These are phyloP conservation scores for Aspergillus cavernicola DNA, from an alignment of 495 filamentous ascomycete species.

Conservation along the genomic window DNA sequence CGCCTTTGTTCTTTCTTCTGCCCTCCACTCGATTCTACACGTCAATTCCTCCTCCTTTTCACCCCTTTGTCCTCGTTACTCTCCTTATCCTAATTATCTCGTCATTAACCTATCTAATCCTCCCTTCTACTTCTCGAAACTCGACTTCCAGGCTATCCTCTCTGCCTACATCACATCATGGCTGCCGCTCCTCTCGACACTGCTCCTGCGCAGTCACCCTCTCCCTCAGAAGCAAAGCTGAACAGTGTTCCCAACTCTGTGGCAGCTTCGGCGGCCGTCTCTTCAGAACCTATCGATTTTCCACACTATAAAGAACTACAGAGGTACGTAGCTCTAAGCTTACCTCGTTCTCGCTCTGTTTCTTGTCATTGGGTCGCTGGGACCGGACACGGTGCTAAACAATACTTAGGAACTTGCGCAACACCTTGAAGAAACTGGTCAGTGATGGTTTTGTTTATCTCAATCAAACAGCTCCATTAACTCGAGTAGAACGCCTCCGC, in stretches of 20 bases:
- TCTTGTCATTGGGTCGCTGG: not conserved
- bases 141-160: slow-evolving; percentile 15
- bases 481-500: slow-evolving; percentile 61
- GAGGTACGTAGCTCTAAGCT: slow-evolving; percentile 55
- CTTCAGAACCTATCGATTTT: slow-evolving; percentile 52
- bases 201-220: slow-evolving; percentile 25
- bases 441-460: slow-evolving; percentile 28
- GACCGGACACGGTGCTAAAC: slow-evolving; percentile 5
- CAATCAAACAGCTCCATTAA: slow-evolving; percentile 6
- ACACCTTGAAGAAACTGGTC: slow-evolving; percentile 84
- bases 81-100: not conserved
- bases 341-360: not conserved
- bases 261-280: slow-evolving; percentile 14
- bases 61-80: slow-evolving; percentile 11
- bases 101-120: slow-evolving; percentile 3
- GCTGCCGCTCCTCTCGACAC: slow-evolving; percentile 33
- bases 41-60: slow-evolving; percentile 8
- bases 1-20: slow-evolving; percentile 23
- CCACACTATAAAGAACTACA: slow-evolving; percentile 79
- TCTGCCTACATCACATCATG: slow-evolving; percentile 37
- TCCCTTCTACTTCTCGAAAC: not conserved
- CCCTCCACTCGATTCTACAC: slow-evolving; percentile 14
- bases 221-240: slow-evolving; percentile 40
- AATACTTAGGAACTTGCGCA: slow-evolving; percentile 68
- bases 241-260: slow-evolving; percentile 23